Conservation (phyloP, 2,329 filamentous ascomycete species). For the Tolypocladium capitatum region DNA sequence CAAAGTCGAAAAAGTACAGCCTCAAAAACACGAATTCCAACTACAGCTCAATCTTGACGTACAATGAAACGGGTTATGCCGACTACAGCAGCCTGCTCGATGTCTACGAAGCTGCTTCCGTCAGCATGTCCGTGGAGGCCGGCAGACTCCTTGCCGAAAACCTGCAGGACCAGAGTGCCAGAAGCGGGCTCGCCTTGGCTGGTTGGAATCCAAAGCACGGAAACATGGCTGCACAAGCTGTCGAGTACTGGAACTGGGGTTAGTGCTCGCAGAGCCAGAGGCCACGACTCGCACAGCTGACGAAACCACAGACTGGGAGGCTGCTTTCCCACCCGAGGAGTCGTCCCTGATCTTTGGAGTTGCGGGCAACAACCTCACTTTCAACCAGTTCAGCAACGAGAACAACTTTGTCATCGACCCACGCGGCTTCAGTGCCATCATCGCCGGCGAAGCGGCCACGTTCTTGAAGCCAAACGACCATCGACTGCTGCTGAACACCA, state of each 20-base stretch:
- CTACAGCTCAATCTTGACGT: constrained; percentile 44
- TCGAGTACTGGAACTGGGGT: constrained; percentile 44
- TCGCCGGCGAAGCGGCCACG: constrained; percentile 41
- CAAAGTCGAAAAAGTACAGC: constrained; percentile 39
- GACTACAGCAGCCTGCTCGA: constrained; percentile 38
- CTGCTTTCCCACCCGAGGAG: constrained; percentile 40
- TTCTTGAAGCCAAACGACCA: constrained; percentile 43
- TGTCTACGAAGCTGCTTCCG: constrained; percentile 33
- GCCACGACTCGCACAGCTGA: background rate
- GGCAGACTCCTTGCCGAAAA: constrained; percentile 45
- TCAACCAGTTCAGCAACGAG: constrained; percentile 46
- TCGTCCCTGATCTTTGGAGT: constrained; percentile 41
- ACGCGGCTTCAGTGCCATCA: constrained; percentile 46
- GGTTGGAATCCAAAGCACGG: constrained; percentile 46
- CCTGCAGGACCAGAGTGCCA: constrained; percentile 46
- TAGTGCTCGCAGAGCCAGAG: background rate
- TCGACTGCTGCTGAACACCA: constrained; percentile 43
- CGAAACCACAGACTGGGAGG: constrained; percentile 37
- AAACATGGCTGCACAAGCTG: constrained; percentile 41
- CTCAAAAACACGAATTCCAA: constrained; percentile 44
- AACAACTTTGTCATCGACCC: constrained; percentile 50
- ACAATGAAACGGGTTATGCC: constrained; percentile 40
- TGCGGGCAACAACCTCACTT: constrained; percentile 46
- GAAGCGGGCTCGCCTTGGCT: constrained; percentile 43
- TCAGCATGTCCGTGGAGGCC: constrained; percentile 34